A percentile compares a stretch with the other conserved stretches of the same genome.
phyloP scores from a whole-genome alignment of 148 eudicot genomes.

The Persicaria maculosa region DNA sequence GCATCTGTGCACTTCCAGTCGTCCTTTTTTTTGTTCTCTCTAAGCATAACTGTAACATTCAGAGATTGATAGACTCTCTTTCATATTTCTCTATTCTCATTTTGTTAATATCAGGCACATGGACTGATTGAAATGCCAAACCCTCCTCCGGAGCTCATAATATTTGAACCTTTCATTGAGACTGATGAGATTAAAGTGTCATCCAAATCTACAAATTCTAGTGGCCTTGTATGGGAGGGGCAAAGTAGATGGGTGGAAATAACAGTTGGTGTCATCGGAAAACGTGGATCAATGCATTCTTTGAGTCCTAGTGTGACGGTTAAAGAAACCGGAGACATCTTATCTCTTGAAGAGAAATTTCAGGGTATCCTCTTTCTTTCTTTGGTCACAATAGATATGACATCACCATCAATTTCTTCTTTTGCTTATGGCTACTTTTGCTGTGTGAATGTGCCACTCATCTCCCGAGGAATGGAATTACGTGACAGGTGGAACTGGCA shows the following conservation, averaged over 20 bases:
- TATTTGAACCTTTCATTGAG: conserved; percentile 88
- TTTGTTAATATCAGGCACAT: conserved; percentile 46
- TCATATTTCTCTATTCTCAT: background rate
- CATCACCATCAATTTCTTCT: background rate
- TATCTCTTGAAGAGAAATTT: conserved; percentile 91
- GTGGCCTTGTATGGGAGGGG: conserved; percentile 63
- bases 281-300: conserved; percentile 70
- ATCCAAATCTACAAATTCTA: conserved; percentile 32
- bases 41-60: background rate
- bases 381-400: background rate
- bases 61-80: background rate
- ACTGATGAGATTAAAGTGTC: conserved; percentile 78
- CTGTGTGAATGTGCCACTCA: background rate
- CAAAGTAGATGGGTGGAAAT: conserved; percentile 83
- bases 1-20: background rate
- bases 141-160: conserved; percentile 72
- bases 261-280: conserved; percentile 83
- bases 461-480: background rate
- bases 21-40: background rate
- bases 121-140: conserved; percentile 88
- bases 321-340: conserved; percentile 77
- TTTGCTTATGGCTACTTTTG: background rate
- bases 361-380: conserved; percentile 48
- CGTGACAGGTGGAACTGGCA: conserved; percentile 83
- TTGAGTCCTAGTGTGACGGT: conserved; percentile 84